Conservation (phyloP, 1,139 yeast genomes). For the Diutina sp. region DNA sequence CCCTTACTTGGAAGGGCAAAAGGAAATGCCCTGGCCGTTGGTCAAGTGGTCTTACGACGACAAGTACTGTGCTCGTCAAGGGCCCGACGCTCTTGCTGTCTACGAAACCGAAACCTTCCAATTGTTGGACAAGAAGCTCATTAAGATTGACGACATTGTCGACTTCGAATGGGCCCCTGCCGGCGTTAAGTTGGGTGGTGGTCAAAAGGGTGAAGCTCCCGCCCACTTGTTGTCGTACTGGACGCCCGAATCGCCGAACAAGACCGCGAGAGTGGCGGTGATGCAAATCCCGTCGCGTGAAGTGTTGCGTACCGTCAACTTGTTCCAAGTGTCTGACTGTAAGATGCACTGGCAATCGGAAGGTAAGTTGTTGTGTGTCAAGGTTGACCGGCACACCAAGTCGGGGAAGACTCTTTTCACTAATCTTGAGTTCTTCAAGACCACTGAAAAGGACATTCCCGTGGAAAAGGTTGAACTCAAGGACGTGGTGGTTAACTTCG, state of each 20-base stretch:
- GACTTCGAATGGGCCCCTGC: constrained; percentile 97
- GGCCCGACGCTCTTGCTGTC: constrained; percentile 85
- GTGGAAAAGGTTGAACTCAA: constrained; percentile 90
- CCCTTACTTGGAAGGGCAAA: constrained; percentile 55
- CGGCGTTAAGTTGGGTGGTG: constrained; percentile 51
- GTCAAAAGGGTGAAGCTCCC: constrained; percentile 34
- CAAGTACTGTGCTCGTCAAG: constrained; percentile 89
- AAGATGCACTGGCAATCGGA: constrained; percentile 91
- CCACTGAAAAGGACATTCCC: constrained; percentile 82
- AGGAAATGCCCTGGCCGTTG: constrained; percentile 90
- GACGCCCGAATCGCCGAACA: constrained; percentile 91
- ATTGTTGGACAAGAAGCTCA: constrained; percentile 72
- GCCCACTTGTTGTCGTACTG: constrained; percentile 77
- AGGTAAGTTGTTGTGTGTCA: constrained; percentile 77
- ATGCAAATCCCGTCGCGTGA: constrained; percentile 81
- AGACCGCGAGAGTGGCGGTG: constrained; percentile 88
- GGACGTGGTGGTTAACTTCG: constrained; percentile 78
- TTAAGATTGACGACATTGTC: constrained; percentile 74
- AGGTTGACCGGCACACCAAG: constrained; percentile 95
- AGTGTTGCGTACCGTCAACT: constrained; percentile 79
- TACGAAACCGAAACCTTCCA: constrained; percentile 64
- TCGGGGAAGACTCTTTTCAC: constrained; percentile 87
- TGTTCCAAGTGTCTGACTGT: constrained; percentile 91
- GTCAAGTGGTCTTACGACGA: constrained; percentile 95
- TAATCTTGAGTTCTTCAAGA: constrained; percentile 83